Evolutionary conservation across 495 filamentous ascomycete genomes (phyloP).

Genomic region (Hamigera avellanea): DNA sequence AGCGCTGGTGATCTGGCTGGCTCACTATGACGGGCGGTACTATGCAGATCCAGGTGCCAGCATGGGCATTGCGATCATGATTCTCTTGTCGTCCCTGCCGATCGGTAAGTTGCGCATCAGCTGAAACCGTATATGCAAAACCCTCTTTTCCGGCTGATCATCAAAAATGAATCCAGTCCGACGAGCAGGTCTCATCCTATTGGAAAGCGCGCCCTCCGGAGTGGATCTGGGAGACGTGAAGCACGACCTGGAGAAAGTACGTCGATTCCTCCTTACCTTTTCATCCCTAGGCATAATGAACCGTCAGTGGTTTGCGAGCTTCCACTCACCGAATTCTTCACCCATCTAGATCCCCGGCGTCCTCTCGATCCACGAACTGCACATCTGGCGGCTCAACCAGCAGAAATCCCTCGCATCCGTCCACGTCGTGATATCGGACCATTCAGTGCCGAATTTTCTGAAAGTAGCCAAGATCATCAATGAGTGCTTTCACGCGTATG

Average conservation of each 20-base stretch:
- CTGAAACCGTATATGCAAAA: background rate
- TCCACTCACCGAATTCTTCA: background rate
- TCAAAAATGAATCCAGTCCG: constrained; percentile 17
- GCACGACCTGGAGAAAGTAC: constrained; percentile 49
- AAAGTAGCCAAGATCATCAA: constrained; percentile 27
- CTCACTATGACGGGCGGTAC: constrained; percentile 25
- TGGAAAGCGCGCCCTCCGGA: constrained; percentile 72
- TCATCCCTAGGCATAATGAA: no score
- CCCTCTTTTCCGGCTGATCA: background rate
- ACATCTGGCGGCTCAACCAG: constrained; percentile 42
- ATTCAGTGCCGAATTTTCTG: constrained; percentile 23
- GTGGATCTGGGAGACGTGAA: constrained; percentile 68
- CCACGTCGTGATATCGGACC: constrained; percentile 32
- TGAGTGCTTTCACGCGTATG: constrained; percentile 42
- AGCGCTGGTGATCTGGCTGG: constrained; percentile 32
- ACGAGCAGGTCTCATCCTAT: constrained; percentile 45
- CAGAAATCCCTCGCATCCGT: constrained; percentile 37
- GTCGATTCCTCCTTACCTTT: background rate
- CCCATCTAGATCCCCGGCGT: constrained; percentile 33
- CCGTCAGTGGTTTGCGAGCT: background rate
- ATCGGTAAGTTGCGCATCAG: constrained; percentile 13
- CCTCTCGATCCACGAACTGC: constrained; percentile 36
- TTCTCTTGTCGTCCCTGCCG: constrained; percentile 28
- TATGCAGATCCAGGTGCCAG: constrained; percentile 38
- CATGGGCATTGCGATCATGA: constrained; percentile 35